These are phyloP conservation scores for Chenopodium formosanum DNA, from an alignment of 148 eudicot species.

Conservation along the genomic window DNA sequence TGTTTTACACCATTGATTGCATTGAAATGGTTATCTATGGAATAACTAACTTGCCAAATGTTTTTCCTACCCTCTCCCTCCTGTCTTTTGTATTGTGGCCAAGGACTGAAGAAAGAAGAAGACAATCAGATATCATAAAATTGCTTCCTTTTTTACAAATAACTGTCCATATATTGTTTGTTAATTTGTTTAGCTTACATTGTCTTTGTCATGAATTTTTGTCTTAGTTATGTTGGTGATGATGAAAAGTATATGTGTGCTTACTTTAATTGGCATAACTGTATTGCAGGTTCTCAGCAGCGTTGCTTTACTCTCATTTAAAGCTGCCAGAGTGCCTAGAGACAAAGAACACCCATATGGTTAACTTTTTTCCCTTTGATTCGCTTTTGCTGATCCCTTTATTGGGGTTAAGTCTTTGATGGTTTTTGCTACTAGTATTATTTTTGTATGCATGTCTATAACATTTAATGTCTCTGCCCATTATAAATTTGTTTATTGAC, in stretches of 20 bases:
- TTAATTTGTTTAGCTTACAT: neutral
- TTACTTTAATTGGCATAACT: constrained; percentile 19
- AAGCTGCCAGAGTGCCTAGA: constrained; percentile 92
- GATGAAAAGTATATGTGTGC: neutral
- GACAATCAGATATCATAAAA: neutral
- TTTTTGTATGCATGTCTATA: constrained; percentile 31
- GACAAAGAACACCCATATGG: constrained; percentile 99
- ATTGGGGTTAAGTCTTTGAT: too few relatives aligned
- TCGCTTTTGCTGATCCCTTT: too few relatives aligned
- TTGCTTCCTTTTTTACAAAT: neutral
- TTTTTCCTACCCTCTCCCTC: neutral
- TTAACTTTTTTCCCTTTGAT: constrained; percentile 28
- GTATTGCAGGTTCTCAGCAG: constrained; percentile 80
- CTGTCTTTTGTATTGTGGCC: neutral
- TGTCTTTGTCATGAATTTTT: neutral
- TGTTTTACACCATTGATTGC: neutral
- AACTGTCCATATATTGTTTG: neutral
- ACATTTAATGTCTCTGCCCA: neutral
- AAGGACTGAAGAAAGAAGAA: neutral
- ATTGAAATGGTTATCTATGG: neutral
- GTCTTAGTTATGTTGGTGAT: neutral
- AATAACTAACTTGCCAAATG: neutral
- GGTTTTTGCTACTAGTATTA: constrained; percentile 61
- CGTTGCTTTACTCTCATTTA: constrained; percentile 81
- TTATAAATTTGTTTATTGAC: neutral